phyloP scores from a whole-genome alignment of 2,329 filamentous ascomycete genomes.

The Alternaria triticimaculans region DNA sequence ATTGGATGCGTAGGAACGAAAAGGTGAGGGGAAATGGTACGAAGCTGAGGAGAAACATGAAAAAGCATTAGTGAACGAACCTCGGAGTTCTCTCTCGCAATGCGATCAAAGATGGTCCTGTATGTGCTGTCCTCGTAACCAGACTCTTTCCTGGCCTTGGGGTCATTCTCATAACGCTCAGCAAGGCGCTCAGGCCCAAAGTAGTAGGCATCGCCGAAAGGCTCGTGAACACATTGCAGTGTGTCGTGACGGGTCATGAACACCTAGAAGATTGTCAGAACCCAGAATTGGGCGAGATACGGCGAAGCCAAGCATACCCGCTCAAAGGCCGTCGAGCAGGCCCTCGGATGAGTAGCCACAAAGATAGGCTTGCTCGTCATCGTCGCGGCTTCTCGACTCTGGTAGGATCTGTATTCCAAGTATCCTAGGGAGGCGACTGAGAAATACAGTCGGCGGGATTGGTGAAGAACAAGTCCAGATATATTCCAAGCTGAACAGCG shows the following conservation, averaged over 20 bases:
- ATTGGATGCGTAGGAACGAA: not conserved
- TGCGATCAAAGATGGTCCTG: slow-evolving; percentile 76
- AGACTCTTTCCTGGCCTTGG: slow-evolving; percentile 59
- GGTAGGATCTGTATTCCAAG: slow-evolving; percentile 34
- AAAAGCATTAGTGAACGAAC: slow-evolving; percentile 58
- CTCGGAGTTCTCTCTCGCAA: slow-evolving; percentile 75
- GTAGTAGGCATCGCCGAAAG: slow-evolving; percentile 96
- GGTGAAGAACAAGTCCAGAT: slow-evolving; percentile 27
- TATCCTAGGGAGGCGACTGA: slow-evolving; percentile 17
- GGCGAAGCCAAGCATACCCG: slow-evolving; percentile 64
- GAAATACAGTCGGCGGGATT: not conserved
- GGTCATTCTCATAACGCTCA: slow-evolving; percentile 76
- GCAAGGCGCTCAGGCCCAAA: slow-evolving; percentile 90
- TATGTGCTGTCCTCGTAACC: slow-evolving; percentile 76
- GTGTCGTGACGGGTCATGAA: slow-evolving; percentile 92
- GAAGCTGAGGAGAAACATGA: not conserved
- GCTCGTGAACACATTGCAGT: slow-evolving; percentile 88
- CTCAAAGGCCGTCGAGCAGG: slow-evolving; percentile 97
- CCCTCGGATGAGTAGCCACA: slow-evolving; percentile 89
- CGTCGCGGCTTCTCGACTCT: slow-evolving; percentile 15
- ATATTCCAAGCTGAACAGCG: slow-evolving; percentile 34
- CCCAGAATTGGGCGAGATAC: not conserved
- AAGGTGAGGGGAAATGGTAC: not conserved
- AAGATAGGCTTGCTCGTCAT: slow-evolving; percentile 88
- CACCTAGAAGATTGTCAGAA: slow-evolving; percentile 56